Evolutionary conservation across 108 stramenopile genomes (phyloP).

Genomic region (Licmophora abbreviata): DNA sequence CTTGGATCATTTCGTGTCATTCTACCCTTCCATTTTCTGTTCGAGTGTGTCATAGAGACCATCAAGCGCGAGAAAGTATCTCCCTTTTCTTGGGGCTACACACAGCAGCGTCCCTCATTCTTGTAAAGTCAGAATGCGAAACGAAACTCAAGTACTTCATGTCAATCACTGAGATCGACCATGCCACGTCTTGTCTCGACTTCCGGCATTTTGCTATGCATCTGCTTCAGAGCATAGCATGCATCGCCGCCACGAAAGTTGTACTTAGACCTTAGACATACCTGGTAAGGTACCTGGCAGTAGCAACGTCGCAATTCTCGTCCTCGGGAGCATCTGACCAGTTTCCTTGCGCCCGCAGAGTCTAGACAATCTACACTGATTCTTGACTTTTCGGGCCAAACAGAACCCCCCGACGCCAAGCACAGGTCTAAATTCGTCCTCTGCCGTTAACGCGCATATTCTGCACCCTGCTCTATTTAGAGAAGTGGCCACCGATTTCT

Average conservation of each 20-base stretch:
- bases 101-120: conserved; percentile 29
- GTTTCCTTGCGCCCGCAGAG: neutral
- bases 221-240: conserved; percentile 64
- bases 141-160: conserved; percentile 46
- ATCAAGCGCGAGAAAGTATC: conserved; percentile 58
- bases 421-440: conserved; percentile 27
- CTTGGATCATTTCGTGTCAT: too few species aligned
- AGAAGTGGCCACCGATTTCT: too few species aligned
- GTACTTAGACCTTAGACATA: conserved; percentile 38
- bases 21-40: conserved; percentile 21
- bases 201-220: conserved; percentile 30
- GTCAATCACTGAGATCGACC: conserved; percentile 67
- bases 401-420: conserved; percentile 62
- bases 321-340: conserved; percentile 29
- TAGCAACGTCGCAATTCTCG: conserved; percentile 30
- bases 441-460: too few species aligned
- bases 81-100: conserved; percentile 21
- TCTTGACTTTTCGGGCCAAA: conserved; percentile 38
- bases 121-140: conserved; percentile 46
- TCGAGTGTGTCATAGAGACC: conserved; percentile 60
- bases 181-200: conserved; percentile 41
- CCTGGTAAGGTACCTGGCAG: conserved; percentile 34
- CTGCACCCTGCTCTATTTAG: too few species aligned
- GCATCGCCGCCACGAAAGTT: conserved; percentile 45
- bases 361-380: conserved; percentile 4